Percentiles rank a stretch among this genome's conserved stretches.
These are phyloP conservation scores for Rusavskia elegans DNA, from an alignment of 495 filamentous ascomycete species.

Conservation along the genomic window DNA sequence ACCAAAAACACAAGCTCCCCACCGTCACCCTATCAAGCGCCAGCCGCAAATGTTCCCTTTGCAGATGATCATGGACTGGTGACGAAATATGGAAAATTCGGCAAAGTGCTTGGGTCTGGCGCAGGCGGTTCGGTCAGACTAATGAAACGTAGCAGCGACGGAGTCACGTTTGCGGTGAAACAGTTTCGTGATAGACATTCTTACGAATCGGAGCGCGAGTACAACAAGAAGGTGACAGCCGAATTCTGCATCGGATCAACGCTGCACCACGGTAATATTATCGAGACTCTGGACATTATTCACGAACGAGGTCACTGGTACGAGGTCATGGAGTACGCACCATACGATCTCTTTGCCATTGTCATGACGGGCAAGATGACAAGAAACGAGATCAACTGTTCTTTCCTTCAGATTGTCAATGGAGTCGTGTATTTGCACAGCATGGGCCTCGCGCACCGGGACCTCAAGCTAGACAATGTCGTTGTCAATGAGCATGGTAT, in stretches of 20 bases:
- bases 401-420: conserved; percentile 85
- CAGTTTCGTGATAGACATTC: conserved; percentile 87
- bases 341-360: conserved; percentile 90
- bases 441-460: conserved; percentile 89
- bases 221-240: conserved; percentile 97
- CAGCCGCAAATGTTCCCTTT: conserved; percentile 61
- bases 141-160: conserved; percentile 81
- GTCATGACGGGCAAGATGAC: conserved; percentile 99
- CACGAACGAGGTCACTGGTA: conserved; percentile 94
- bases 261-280: conserved; percentile 94
- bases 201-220: conserved; percentile 87
- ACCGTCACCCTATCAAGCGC: conserved; percentile 40
- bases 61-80: conserved; percentile 83
- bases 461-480: conserved; percentile 96
- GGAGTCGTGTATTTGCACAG: conserved; percentile 96
- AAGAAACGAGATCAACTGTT: conserved; percentile 77
- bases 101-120: conserved; percentile 82
- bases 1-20: conserved; percentile 25
- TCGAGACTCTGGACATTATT: conserved; percentile 93
- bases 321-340: conserved; percentile 99
- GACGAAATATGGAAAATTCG: conserved; percentile 89
- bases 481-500: conserved; percentile 96
- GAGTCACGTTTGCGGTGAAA: conserved; percentile 90
- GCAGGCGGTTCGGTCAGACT: conserved; percentile 90
- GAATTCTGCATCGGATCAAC: conserved; percentile 98